phyloP scores from a whole-genome alignment of 2,329 filamentous ascomycete species.

The Colletotrichum caudatum region DNA sequence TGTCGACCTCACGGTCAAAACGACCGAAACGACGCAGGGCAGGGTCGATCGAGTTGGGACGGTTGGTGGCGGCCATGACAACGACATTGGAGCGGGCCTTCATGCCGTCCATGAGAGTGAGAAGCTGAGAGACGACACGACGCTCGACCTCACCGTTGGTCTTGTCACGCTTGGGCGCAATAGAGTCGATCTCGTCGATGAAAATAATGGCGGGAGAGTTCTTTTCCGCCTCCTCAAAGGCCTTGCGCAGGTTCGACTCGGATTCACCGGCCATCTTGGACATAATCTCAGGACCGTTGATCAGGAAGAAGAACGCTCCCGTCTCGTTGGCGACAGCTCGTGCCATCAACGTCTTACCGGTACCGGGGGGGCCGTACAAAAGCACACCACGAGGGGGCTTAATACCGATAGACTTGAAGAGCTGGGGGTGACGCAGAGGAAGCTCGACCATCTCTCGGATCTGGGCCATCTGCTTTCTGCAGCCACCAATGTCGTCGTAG shows the following conservation, averaged over 20 bases:
- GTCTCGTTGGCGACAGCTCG: slow-evolving; percentile 99
- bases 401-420: slow-evolving; percentile 99
- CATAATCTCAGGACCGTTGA: slow-evolving; percentile 99
- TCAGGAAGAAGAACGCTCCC: slow-evolving; percentile 98
- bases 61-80: slow-evolving; percentile 99
- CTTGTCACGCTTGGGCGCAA: slow-evolving; percentile 99
- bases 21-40: slow-evolving; percentile 97
- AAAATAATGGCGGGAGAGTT: slow-evolving; percentile 99
- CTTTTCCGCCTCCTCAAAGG: slow-evolving; percentile 99
- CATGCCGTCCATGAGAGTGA: slow-evolving; percentile 99
- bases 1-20: slow-evolving; percentile 99
- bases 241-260: slow-evolving; percentile 96
- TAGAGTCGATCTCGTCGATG: slow-evolving; percentile 99
- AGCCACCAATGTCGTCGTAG: slow-evolving; percentile 99
- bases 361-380: slow-evolving; percentile 96
- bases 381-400: slow-evolving; percentile 98
- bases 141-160: slow-evolving; percentile 99
- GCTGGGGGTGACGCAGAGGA: slow-evolving; percentile 93
- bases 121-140: slow-evolving; percentile 95
- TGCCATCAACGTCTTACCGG: slow-evolving; percentile 99
- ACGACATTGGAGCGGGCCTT: slow-evolving; percentile 99
- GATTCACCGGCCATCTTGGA: slow-evolving; percentile 99
- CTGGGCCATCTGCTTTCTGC: slow-evolving; percentile 99
- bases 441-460: slow-evolving; percentile 99
- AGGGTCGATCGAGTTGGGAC: slow-evolving; percentile 98